Percentiles rank a stretch among this genome's conserved stretches.
Evolutionary conservation across 1,284 basidiomycete genomes (phyloP).

Genomic region (Ustilago cynodontis): DNA sequence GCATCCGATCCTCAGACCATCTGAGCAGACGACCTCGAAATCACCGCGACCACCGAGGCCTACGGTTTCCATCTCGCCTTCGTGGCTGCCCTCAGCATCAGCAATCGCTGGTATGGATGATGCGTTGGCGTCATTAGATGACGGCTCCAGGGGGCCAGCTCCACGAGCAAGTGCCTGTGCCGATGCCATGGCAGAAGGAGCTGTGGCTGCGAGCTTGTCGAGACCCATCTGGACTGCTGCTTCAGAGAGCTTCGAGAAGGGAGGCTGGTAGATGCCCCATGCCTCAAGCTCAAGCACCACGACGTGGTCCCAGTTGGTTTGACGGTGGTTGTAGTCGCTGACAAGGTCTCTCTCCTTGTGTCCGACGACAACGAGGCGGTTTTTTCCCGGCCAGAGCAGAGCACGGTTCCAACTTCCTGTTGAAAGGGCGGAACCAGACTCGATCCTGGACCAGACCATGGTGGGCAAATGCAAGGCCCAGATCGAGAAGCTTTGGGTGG

Average conservation of each 20-base stretch:
- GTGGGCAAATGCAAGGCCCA: slow-evolving; percentile 64
- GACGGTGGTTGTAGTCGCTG: slow-evolving; percentile 67
- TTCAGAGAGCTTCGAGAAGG: slow-evolving; percentile 39
- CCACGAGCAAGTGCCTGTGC: slow-evolving; percentile 27
- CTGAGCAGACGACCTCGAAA: slow-evolving; percentile 90
- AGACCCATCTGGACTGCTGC: slow-evolving; percentile 57
- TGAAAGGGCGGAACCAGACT: slow-evolving; percentile 56
- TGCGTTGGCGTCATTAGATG: background rate
- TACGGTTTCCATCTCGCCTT: slow-evolving; percentile 16
- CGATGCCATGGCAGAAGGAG: slow-evolving; percentile 40
- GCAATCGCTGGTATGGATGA: background rate
- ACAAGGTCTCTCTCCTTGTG: slow-evolving; percentile 64
- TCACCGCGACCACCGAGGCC: slow-evolving; percentile 72
- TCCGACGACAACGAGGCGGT: slow-evolving; percentile 60
- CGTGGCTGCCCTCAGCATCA: slow-evolving; percentile 6
- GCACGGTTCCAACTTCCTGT: slow-evolving; percentile 65
- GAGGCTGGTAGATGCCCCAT: slow-evolving; percentile 65
- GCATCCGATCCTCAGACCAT: slow-evolving; percentile 84
- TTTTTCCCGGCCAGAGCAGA: slow-evolving; percentile 56
- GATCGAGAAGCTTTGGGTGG: slow-evolving; percentile 64
- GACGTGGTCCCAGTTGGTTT: slow-evolving; percentile 66
- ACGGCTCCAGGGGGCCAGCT: background rate
- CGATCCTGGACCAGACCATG: slow-evolving; percentile 63
- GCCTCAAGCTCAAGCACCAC: slow-evolving; percentile 63
- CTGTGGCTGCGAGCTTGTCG: slow-evolving; percentile 52